A percentile compares a stretch with the other conserved stretches of the same genome.
Evolutionary conservation across 2,329 filamentous ascomycete genomes (phyloP).

Genomic region (Fusarium sp.): DNA sequence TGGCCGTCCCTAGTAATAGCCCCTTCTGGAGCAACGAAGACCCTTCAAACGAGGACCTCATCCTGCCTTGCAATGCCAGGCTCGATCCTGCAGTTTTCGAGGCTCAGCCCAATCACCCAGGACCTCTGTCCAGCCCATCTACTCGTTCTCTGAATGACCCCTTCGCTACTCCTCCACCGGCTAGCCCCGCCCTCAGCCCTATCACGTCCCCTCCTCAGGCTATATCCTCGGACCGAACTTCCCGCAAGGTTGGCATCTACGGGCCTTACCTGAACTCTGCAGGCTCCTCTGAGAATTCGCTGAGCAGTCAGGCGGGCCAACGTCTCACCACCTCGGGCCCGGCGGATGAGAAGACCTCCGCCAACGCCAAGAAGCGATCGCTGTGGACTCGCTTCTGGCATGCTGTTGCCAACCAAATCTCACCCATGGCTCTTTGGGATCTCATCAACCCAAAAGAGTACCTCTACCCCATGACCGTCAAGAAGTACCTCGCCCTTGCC

Average conservation of each 20-base stretch:
- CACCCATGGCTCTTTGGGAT: conserved; percentile 10
- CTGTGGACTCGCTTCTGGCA: neutral
- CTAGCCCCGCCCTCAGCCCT: neutral
- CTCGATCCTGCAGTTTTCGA: neutral
- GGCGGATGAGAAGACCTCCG: neutral
- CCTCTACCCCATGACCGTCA: conserved; percentile 19
- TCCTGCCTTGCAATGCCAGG: neutral
- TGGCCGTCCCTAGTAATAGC: neutral
- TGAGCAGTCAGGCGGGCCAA: neutral
- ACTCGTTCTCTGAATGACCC: neutral
- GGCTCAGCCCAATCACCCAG: neutral
- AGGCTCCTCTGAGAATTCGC: neutral
- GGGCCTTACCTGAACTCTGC: neutral
- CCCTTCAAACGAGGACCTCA: neutral
- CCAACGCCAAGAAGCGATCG: neutral
- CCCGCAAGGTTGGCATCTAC: neutral
- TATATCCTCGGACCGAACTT: neutral
- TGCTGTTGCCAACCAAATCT: conserved; percentile 7
- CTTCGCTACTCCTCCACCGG: neutral
- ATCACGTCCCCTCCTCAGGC: neutral
- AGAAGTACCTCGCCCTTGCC: conserved; percentile 11
- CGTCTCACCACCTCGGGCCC: neutral
- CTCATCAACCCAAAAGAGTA: conserved; percentile 17
- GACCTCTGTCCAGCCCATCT: neutral
- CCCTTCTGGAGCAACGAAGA: neutral